phyloP scores from a whole-genome alignment of 1,284 basidiomycete species.

The Apiotrichum montevideense region DNA sequence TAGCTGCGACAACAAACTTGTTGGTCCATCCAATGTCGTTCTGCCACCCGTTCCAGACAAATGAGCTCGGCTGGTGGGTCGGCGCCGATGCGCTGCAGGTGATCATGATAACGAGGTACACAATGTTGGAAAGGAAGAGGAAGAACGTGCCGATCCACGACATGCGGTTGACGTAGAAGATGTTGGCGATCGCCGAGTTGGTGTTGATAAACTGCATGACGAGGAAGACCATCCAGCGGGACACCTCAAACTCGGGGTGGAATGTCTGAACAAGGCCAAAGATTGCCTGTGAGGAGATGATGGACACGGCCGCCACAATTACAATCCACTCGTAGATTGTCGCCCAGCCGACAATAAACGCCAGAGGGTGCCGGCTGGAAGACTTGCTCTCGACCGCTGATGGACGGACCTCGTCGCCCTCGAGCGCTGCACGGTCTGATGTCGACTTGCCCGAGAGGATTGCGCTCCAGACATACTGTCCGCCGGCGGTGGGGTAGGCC shows the following conservation, averaged over 20 bases:
- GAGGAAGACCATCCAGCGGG: slow-evolving; percentile 22
- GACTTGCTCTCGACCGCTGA: neutral
- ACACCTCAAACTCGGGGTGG: slow-evolving; percentile 13
- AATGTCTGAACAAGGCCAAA: slow-evolving; percentile 14
- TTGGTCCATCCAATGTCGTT: slow-evolving; percentile 9
- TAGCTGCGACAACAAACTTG: slow-evolving; percentile 15
- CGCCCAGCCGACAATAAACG: slow-evolving; percentile 17
- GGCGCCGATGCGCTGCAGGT: slow-evolving; percentile 16
- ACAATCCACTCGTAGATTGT: slow-evolving; percentile 18
- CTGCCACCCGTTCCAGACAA: slow-evolving; percentile 9
- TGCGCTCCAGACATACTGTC: slow-evolving; percentile 13
- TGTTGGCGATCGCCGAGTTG: slow-evolving; percentile 15
- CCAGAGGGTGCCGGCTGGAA: slow-evolving; percentile 4
- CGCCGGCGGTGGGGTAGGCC: slow-evolving; percentile 10
- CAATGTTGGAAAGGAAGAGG: slow-evolving; percentile 10
- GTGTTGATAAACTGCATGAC: slow-evolving; percentile 15
- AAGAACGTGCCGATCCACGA: slow-evolving; percentile 15
- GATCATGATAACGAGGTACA: slow-evolving; percentile 10
- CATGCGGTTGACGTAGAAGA: slow-evolving; percentile 10
- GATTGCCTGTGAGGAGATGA: slow-evolving; percentile 16
- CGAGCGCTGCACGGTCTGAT: neutral
- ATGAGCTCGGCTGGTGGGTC: slow-evolving; percentile 6
- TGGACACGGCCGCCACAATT: slow-evolving; percentile 18
- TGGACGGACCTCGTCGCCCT: neutral
- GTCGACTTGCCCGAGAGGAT: neutral